Base-by-base conservation (phyloP, 495 filamentous ascomycete species). In the Hypomontagnella submonticulosa region DNA sequence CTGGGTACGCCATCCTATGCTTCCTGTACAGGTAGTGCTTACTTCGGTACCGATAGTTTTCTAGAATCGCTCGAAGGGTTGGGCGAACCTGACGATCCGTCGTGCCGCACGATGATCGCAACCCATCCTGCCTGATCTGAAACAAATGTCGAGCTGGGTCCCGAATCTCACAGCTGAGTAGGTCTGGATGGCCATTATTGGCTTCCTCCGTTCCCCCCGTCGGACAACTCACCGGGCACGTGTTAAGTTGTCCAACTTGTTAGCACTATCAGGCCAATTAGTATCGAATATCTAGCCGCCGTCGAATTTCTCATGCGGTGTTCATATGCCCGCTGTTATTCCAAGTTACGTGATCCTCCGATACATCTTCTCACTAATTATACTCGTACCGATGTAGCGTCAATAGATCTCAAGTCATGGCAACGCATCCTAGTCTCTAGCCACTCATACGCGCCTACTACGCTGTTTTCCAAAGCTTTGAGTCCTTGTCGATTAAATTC, bases 51-150 rank as follows among this genome's bases (percentile, higher is more conserved):
- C 52, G 42, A 58, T 8, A 34, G 43, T 46, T 18, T 69, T 69
- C 60, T 69, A 64, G 66, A 69, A 69, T 52, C 27, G 50, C 43
- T 60, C 54, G 19, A 59, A 51, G 47, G 30, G 20, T 37, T 27
- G 23, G 36, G 46, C 36, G 11, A 43, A 20, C 33, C 3, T 50
- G 57, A 41, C 46, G 57, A 67, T 67, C 58, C 48, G 30, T 32
- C 27, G 54, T 48, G 19, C 42, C 49, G 50, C 27, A 40, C 36
- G 49, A 33, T 32, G 59, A 64, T 69, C 50, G 38, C 27, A 34
- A 19, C 33, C 30, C 19, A 57, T 38, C 56, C 50, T 33, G 56
- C 37, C 27, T 43, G 32, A 46, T 69, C 56, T 57, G 60, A 53
- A 64, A 63, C 60, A 60, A 19, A 38, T 47, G 32, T 44, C 48